Conservation (phyloP, 1,139 yeast species). For the Taiozyma sp. region DNA sequence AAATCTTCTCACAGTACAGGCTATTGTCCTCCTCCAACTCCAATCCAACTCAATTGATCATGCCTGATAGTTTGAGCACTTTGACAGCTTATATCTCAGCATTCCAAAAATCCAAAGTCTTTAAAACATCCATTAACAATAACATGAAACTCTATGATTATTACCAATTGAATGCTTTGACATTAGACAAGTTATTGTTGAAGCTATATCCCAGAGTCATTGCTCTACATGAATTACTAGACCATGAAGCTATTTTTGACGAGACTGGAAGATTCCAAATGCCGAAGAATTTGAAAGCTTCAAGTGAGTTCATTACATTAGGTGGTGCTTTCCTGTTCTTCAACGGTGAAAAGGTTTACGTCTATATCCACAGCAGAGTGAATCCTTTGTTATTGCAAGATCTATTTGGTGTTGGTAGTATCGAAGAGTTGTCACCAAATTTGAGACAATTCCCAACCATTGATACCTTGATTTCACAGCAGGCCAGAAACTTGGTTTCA, state of each 20-base stretch:
- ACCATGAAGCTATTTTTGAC: conserved; percentile 43
- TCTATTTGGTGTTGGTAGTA: conserved; percentile 58
- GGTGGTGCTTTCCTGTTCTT: conserved; percentile 81
- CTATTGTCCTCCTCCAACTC: conserved; percentile 45
- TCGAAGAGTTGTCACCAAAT: conserved; percentile 34
- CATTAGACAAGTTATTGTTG: conserved; percentile 55
- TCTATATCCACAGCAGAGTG: conserved; percentile 73
- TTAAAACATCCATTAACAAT: conserved; percentile 46
- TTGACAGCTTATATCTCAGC: conserved; percentile 67
- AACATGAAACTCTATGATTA: conserved; percentile 61
- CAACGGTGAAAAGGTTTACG: conserved; percentile 56
- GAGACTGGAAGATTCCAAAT: conserved; percentile 44
- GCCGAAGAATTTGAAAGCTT: conserved; percentile 46
- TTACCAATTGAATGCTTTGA: conserved; percentile 48
- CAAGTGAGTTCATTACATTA: conserved; percentile 41
- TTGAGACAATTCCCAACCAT: conserved; percentile 65
- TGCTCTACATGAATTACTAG: conserved; percentile 64
- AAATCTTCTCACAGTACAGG: conserved; percentile 75
- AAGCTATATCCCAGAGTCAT: conserved; percentile 80
- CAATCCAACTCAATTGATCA: conserved; percentile 60
- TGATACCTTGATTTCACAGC: conserved; percentile 64
- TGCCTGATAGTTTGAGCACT: conserved; percentile 79
- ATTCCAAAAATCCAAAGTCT: conserved; percentile 62
- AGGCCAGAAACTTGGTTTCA: conserved; percentile 59
- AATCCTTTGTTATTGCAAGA: conserved; percentile 67